Evolutionary conservation across 768 basidiomycete species (phyloP).

Genomic region (Podaxis carcinomalis): DNA sequence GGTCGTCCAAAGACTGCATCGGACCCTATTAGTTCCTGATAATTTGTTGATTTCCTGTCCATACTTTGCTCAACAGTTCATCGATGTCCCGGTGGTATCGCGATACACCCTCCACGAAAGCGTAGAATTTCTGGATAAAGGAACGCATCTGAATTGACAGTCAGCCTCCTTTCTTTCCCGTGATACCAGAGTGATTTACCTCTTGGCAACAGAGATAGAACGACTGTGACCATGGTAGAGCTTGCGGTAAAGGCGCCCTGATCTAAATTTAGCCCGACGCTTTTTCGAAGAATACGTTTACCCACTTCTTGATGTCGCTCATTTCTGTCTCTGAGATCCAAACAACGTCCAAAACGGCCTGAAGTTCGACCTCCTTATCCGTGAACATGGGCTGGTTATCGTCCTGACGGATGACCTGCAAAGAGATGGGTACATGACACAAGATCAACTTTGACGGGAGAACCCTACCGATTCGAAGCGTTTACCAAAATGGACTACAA

Average conservation of each 20-base stretch:
- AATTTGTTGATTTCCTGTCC: neutral
- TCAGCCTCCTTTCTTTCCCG: neutral
- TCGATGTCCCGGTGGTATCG: slow-evolving; percentile 92
- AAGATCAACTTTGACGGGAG: neutral
- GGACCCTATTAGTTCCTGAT: neutral
- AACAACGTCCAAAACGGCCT: slow-evolving; percentile 71
- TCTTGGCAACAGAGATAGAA: slow-evolving; percentile 95
- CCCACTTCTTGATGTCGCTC: slow-evolving; percentile 54
- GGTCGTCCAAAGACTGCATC: slow-evolving; percentile 75
- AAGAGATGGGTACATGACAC: neutral
- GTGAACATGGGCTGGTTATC: slow-evolving; percentile 88
- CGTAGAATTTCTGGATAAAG: slow-evolving; percentile 94
- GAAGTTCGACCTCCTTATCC: slow-evolving; percentile 55
- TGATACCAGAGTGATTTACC: slow-evolving; percentile 33
- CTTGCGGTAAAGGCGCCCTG: slow-evolving; percentile 63
- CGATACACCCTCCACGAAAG: slow-evolving; percentile 92
- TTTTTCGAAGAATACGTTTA: neutral
- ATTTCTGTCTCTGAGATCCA: slow-evolving; percentile 76
- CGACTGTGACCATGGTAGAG: slow-evolving; percentile 91
- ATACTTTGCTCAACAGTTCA: slow-evolving; percentile 83
- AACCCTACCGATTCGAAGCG: slow-evolving; percentile 73
- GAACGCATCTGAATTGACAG: slow-evolving; percentile 57
- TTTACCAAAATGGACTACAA: slow-evolving; percentile 76
- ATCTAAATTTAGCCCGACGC: slow-evolving; percentile 10
- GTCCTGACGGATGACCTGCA: slow-evolving; percentile 78